Base-by-base conservation (phyloP, 805 yeast genomes). In the Allodekkera sacchari region DNA sequence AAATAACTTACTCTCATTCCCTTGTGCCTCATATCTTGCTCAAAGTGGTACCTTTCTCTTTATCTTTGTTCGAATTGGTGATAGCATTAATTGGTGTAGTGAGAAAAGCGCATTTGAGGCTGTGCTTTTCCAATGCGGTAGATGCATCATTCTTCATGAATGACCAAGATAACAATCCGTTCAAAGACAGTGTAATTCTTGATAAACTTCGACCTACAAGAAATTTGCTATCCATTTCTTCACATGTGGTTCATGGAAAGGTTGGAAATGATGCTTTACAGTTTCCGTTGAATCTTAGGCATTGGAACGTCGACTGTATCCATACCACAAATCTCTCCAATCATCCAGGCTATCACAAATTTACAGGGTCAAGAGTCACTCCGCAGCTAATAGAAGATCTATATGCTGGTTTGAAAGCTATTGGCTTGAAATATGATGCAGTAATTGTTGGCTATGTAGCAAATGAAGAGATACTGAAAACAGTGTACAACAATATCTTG, bases 231-330 rank as follows among this genome's bases (percentile, higher is more conserved):
- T 68, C 83, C 3, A 64, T 87, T 7, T 89, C 84, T 44, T 84
- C 95, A 4, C 96, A 92, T 54, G 97, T 92, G 2, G 87, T 76
- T 3, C 97, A 89, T 52, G 98, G 98, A 3, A 81, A 84, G 47
- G 98, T 92, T 2, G 98, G 98, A 1, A 87, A 87, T 53, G 71
- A 77, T 35, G 95, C 96, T 0, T 83, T 92, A 1, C 82, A 89
- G 3, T 83, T 92, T 50, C 96, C 97, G 0, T 59, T 89, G 15
- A 96, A 89, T 50, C 62, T 75, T 25, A 64, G 73, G 27, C 94
- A 92, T 0, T 89, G 96, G 96, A 89, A 92, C 50, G 95, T 88
- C 7, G 96, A 89, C 52, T 76, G 76, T 15, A 64, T 92, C 33
- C 84, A 89, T 56, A 84, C 95, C 1, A 94, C 88, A 14, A 83